Conservation (phyloP, 305 asterid genomes). For the Ilex paraguariensis region DNA sequence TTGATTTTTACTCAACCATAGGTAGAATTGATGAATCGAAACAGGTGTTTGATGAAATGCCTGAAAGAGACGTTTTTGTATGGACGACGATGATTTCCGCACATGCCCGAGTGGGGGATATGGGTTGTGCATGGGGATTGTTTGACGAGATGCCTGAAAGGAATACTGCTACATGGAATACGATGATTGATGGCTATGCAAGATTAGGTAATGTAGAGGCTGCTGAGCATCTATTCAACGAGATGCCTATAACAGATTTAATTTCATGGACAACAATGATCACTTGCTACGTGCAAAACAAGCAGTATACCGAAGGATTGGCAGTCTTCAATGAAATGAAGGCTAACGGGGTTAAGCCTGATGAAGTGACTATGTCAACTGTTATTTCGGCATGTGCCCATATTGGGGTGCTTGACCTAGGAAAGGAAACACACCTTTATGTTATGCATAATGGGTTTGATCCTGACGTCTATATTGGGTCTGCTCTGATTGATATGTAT, state of each 20-base stretch:
- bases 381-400: slow-evolving; percentile 73
- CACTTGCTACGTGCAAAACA: slow-evolving; percentile 41
- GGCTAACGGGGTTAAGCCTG: slow-evolving; percentile 34
- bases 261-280: slow-evolving; percentile 80
- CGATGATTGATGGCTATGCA: slow-evolving; percentile 51
- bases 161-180: slow-evolving; percentile 48
- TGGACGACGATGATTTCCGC: slow-evolving; percentile 59
- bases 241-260: slow-evolving; percentile 45
- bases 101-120: slow-evolving; percentile 35
- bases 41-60: slow-evolving; percentile 56
- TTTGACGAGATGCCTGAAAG: slow-evolving; percentile 53
- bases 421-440: slow-evolving; percentile 51
- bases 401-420: slow-evolving; percentile 54
- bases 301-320: slow-evolving; percentile 35
- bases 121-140: slow-evolving; percentile 39
- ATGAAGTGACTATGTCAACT: slow-evolving; percentile 65
- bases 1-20: slow-evolving; percentile 55
- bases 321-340: slow-evolving; percentile 49
- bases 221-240: slow-evolving; percentile 44
- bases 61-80: slow-evolving; percentile 47
- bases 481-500: slow-evolving; percentile 71
- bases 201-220: slow-evolving; percentile 47
- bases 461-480: slow-evolving; percentile 56
- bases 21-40: slow-evolving; percentile 37
- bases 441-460: slow-evolving; percentile 22